A percentile compares a stretch with the other conserved stretches of the same genome.
Evolutionary conservation across 2,329 filamentous ascomycete genomes (phyloP).

Genomic region (Pseudogymnoascus sp.): DNA sequence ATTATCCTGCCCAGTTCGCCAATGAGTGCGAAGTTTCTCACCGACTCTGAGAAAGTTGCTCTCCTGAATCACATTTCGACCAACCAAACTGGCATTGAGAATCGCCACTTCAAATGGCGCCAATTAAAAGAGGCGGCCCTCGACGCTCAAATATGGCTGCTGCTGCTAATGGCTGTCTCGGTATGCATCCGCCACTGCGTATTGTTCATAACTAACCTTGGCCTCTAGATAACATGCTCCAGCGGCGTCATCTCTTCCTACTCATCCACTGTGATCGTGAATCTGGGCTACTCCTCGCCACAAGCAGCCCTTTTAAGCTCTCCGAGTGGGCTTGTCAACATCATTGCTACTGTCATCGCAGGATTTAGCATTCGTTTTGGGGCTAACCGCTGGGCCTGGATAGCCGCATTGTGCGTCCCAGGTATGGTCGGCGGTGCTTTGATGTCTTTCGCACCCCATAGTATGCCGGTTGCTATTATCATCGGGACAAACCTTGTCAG

Average conservation of each 20-base stretch:
- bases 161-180: constrained; percentile 24
- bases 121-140: constrained; percentile 44
- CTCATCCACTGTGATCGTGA: constrained; percentile 12
- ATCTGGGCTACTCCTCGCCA: constrained; percentile 36
- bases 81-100: constrained; percentile 52
- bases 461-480: constrained; percentile 36
- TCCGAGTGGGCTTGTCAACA: constrained; percentile 36
- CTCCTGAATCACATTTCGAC: constrained; percentile 43
- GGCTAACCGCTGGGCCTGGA: constrained; percentile 35
- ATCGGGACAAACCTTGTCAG: constrained; percentile 39
- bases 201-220: constrained; percentile 18
- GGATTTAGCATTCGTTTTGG: constrained; percentile 33
- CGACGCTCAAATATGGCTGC: not conserved
- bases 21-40: constrained; percentile 35
- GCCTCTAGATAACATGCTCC: not conserved
- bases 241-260: not conserved
- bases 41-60: constrained; percentile 34
- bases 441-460: constrained; percentile 32
- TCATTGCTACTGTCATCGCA: constrained; percentile 34
- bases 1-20: constrained; percentile 41
- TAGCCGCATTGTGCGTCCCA: constrained; percentile 37
- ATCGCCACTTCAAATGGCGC: constrained; percentile 43
- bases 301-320: constrained; percentile 38
- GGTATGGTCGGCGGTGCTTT: constrained; percentile 39
- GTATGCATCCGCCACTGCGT: not conserved